Evolutionary conservation across 768 basidiomycete species (phyloP).

Genomic region (Russula sp.): DNA sequence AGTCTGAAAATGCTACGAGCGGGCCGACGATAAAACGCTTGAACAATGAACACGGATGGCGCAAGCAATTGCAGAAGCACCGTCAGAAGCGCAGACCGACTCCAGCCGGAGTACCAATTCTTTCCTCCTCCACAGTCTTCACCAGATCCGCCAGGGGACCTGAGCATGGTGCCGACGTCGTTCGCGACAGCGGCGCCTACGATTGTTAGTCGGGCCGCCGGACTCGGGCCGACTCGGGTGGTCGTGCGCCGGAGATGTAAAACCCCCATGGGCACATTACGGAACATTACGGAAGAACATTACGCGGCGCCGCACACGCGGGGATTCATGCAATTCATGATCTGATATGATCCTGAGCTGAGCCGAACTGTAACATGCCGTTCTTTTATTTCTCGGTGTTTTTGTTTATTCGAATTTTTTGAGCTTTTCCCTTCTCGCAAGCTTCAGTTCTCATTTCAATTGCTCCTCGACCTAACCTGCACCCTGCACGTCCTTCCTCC

Average conservation of each 20-base stretch:
- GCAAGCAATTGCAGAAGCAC: not conserved
- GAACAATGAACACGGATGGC: constrained; percentile 10
- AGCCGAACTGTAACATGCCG: too few species aligned
- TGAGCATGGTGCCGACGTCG: not conserved
- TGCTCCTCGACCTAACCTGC: too few species aligned
- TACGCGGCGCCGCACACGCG: not conserved
- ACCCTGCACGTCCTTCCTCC: too few species aligned
- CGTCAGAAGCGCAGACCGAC: constrained; percentile 23
- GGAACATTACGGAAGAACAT: not conserved
- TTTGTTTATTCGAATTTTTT: too few species aligned
- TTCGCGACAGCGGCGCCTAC: not conserved
- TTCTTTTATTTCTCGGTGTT: too few species aligned
- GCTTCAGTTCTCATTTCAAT: too few species aligned
- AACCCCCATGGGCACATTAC: too few species aligned
- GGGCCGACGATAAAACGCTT: constrained; percentile 18
- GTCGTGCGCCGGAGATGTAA: not conserved
- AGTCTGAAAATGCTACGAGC: constrained; percentile 22
- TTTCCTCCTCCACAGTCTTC: not conserved
- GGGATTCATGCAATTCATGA: not conserved
- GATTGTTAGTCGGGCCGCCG: not conserved
- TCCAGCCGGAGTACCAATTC: too few species aligned
- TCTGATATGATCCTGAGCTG: too few species aligned
- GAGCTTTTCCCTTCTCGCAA: too few species aligned
- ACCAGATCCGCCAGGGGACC: not conserved
- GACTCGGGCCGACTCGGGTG: not conserved